phyloP scores from a whole-genome alignment of 148 eudicot species.

The Fagopyrum tataricum region DNA sequence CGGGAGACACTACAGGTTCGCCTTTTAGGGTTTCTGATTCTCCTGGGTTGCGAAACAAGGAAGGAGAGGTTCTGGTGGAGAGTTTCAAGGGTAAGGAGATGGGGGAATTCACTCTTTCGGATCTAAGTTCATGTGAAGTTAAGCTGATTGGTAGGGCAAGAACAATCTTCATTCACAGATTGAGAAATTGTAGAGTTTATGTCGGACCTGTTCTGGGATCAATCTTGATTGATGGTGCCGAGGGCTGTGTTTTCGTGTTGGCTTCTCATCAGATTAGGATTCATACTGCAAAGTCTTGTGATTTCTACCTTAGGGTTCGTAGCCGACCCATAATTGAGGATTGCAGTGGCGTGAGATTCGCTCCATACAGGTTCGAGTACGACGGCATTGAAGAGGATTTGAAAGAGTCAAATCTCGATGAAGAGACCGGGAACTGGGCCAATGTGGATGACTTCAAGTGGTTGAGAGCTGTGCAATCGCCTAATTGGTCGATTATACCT shows the following conservation, averaged over 20 bases:
- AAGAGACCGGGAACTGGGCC: slow-evolving; percentile 75
- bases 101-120: slow-evolving; percentile 61
- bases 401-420: slow-evolving; percentile 50
- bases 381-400: slow-evolving; percentile 64
- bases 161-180: slow-evolving; percentile 47
- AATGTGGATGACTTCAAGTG: slow-evolving; percentile 90
- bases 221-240: slow-evolving; percentile 69
- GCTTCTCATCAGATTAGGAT: slow-evolving; percentile 91
- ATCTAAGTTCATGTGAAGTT: slow-evolving; percentile 59
- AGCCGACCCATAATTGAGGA: slow-evolving; percentile 90
- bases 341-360: slow-evolving; percentile 65
- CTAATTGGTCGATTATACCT: slow-evolving; percentile 74
- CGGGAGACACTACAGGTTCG: slow-evolving; percentile 12
- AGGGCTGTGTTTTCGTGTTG: slow-evolving; percentile 53
- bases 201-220: slow-evolving; percentile 71
- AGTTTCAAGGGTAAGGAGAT: slow-evolving; percentile 40
- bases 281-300: slow-evolving; percentile 66
- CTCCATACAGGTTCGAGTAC: slow-evolving; percentile 65
- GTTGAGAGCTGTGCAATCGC: slow-evolving; percentile 76
- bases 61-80: slow-evolving; percentile 50
- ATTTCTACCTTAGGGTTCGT: slow-evolving; percentile 70
- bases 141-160: slow-evolving; percentile 53
- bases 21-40: slow-evolving; percentile 22
- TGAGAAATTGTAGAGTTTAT: slow-evolving; percentile 59
- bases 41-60: slow-evolving; percentile 51